Conservation (phyloP, 1,139 yeast species). For the Meyerozyma carpophila region DNA sequence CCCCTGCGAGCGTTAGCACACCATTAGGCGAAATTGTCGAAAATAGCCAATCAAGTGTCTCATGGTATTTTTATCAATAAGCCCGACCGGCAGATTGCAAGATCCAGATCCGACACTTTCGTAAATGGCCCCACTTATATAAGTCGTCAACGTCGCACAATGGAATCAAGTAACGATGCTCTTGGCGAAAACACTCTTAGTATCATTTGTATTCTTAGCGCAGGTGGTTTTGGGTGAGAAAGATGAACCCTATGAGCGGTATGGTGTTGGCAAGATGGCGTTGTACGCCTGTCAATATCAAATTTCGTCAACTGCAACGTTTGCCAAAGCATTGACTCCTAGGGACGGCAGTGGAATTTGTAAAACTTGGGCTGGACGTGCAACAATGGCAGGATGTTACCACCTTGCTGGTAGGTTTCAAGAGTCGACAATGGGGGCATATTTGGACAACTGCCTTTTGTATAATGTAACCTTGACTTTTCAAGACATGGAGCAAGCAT, state of each 20-base stretch:
- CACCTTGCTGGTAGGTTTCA: background rate
- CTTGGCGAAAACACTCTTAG: background rate
- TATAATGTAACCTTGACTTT: slow-evolving; percentile 11
- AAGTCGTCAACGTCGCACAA: background rate
- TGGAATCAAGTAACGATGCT: background rate
- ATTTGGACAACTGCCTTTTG: slow-evolving; percentile 7
- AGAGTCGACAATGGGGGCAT: background rate
- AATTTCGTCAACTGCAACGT: slow-evolving; percentile 10
- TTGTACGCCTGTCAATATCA: slow-evolving; percentile 16
- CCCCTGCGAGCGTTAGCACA: background rate
- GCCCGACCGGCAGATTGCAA: background rate
- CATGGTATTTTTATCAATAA: background rate
- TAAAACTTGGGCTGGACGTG: slow-evolving; percentile 9
- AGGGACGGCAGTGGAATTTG: slow-evolving; percentile 9
- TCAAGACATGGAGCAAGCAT: slow-evolving; percentile 14
- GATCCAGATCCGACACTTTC: background rate
- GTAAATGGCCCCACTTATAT: background rate
- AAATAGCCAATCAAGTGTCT: background rate
- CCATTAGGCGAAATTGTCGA: background rate
- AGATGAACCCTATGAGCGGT: slow-evolving; percentile 7
- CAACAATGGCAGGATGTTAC: slow-evolving; percentile 15
- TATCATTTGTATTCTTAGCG: background rate
- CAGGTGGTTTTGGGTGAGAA: background rate
- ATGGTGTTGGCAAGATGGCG: slow-evolving; percentile 5
- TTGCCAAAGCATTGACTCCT: slow-evolving; percentile 8